Base-by-base conservation (phyloP, 306 rosid species). In the Cicer chorassanicum region DNA sequence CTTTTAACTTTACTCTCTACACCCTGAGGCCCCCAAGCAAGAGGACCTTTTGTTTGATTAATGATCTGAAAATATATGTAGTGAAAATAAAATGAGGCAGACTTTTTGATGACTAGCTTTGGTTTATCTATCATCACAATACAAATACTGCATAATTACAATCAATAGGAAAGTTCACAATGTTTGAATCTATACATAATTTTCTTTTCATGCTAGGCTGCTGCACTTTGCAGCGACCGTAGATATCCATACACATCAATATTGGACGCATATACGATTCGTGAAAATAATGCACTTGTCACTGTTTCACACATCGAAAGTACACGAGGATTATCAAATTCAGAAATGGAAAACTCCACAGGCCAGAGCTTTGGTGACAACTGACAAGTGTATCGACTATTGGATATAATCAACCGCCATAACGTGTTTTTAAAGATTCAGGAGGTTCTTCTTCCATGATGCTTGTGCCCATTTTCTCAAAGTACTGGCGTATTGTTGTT, bases 401-500 rank as follows among this genome's bases (percentile, higher is more conserved):
- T 14, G 21, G 36, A 24, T 57, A 16, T 29, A 14, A 65, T 76
- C 67, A 79, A 76, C 88, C 88, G 2, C 86, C 86, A 16, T 82
- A 85, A 48, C 88, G 84, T 38, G 68, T 42, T 79, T 76, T 85
- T 53, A 82, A 55, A 55, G 81, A 82, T 60, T 79, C 82, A 0
- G 84, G 86, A 36, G 88, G 84, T 54, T 79, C 81, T 76, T 79
- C 84, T 3, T 85, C 84, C 82, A 82, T 71, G 40, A 85, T 62
- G 72, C 63, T 36, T 41, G 81, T 39, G 16, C 78, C 80, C 41
- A 72, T 72, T 43, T 76, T 76, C 65, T 76, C 82, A 11, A 85
- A 79, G 80, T 82, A 79, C 75, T 62, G 75, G 6, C 82, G 86
- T 16, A 82, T 79, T 64, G 75, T 82, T 64, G 88, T 85, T 63